Evolutionary conservation across 2,329 filamentous ascomycete species (phyloP).

Genomic region (Geosmithia flava): DNA sequence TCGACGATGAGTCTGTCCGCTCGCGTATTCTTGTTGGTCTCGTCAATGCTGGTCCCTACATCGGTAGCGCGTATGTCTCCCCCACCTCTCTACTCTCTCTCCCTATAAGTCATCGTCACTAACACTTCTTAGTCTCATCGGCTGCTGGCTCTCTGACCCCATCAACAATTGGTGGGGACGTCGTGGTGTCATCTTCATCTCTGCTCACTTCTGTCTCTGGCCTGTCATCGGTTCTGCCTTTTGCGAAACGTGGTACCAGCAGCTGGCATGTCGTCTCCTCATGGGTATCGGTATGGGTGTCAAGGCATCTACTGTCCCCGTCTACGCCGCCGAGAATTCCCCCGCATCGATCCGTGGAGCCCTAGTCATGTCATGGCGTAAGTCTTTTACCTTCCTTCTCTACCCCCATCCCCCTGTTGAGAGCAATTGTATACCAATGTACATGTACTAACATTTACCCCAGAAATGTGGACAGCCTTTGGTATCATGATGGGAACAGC

Average conservation of each 20-base stretch:
- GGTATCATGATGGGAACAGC: constrained; percentile 31
- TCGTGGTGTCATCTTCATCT: constrained; percentile 52
- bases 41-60: constrained; percentile 45
- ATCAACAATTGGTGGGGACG: constrained; percentile 34
- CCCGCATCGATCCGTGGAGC: constrained; percentile 59
- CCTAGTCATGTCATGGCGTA: constrained; percentile 66
- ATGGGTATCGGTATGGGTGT: constrained; percentile 60
- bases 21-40: constrained; percentile 45
- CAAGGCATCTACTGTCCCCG: constrained; percentile 53
- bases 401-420: no score
- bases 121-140: constrained; percentile 9
- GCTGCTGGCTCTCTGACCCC: constrained; percentile 52
- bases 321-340: constrained; percentile 63
- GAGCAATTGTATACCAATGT: background rate
- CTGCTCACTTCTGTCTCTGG: constrained; percentile 58
- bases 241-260: constrained; percentile 52
- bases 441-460: background rate
- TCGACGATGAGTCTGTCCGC: constrained; percentile 14
- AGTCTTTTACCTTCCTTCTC: background rate
- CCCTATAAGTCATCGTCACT: background rate
- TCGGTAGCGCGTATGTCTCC: constrained; percentile 21
- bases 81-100: background rate
- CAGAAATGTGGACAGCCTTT: constrained; percentile 53
- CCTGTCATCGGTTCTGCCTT: constrained; percentile 52
- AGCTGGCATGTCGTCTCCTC: constrained; percentile 53